A percentile compares a stretch with the other conserved stretches of the same genome.
Conservation (phyloP, 257 asterid species). For the Lantana camara region DNA sequence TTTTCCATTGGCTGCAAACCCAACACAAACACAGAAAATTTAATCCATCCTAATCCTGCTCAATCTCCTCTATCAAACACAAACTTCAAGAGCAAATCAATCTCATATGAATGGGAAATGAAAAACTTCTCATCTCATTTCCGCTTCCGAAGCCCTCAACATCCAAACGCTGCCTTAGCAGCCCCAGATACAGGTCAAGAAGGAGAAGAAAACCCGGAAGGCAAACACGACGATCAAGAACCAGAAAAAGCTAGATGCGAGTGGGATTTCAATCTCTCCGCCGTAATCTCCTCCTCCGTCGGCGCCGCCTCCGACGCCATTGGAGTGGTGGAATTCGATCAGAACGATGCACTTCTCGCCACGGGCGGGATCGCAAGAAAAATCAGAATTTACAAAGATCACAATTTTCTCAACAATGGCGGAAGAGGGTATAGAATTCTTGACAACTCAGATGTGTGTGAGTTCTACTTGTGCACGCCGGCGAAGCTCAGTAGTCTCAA, state of each 20-base stretch:
- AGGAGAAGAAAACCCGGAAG: conserved; percentile 1
- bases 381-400: conserved; percentile 48
- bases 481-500: conserved; percentile 71
- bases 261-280: conserved; percentile 69
- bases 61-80: conserved; percentile 27
- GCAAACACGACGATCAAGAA: conserved; percentile 19
- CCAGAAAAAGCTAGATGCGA: conserved; percentile 44
- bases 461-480: conserved; percentile 63
- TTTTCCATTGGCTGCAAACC: conserved; percentile 27
- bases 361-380: conserved; percentile 81
- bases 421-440: conserved; percentile 3
- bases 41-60: neutral
- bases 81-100: conserved; percentile 20
- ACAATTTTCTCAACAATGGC: conserved; percentile 23
- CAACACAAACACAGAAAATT: neutral
- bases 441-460: conserved; percentile 59
- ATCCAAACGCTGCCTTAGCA: conserved; percentile 4
- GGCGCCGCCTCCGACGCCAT: conserved; percentile 52
- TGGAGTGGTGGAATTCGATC: conserved; percentile 71
- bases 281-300: conserved; percentile 48
- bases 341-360: conserved; percentile 41
- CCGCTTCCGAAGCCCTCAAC: conserved; percentile 11
- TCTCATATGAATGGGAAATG: conserved; percentile 62
- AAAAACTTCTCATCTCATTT: conserved; percentile 42
- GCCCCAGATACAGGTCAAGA: conserved; percentile 21